These are phyloP conservation scores for Ensete glaucum DNA, from an alignment of 176 grass and related monocot species.

Conservation along the genomic window DNA sequence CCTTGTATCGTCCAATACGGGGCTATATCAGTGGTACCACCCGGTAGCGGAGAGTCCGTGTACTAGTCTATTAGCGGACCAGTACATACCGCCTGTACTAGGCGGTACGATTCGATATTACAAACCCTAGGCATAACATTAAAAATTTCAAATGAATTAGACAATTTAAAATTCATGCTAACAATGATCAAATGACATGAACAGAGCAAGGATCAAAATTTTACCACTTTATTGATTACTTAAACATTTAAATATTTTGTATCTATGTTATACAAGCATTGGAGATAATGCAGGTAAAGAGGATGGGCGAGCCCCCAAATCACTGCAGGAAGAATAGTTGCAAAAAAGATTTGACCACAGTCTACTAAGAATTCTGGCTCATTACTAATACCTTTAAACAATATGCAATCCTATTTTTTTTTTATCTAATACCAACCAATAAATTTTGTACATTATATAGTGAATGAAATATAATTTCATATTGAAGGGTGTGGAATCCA, in stretches of 20 bases:
- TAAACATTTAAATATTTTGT: neutral
- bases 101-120: no score
- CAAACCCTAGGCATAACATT: no score
- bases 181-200: neutral
- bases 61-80: no score
- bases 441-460: neutral
- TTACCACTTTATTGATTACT: neutral
- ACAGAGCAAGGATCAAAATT: neutral
- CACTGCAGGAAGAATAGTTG: neutral
- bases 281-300: neutral
- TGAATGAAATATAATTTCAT: neutral
- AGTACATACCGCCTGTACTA: no score
- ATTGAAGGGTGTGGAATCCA: neutral
- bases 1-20: no score
- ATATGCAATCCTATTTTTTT: neutral
- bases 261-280: neutral
- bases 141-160: neutral
- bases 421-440: neutral
- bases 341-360: no score
- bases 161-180: neutral
- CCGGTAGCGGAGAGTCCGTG: no score
- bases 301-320: neutral
- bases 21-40: no score
- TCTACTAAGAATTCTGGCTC: no score
- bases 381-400: no score